Evolutionary conservation across 305 asterid genomes (phyloP).

Genomic region (Petunia hybrid): DNA sequence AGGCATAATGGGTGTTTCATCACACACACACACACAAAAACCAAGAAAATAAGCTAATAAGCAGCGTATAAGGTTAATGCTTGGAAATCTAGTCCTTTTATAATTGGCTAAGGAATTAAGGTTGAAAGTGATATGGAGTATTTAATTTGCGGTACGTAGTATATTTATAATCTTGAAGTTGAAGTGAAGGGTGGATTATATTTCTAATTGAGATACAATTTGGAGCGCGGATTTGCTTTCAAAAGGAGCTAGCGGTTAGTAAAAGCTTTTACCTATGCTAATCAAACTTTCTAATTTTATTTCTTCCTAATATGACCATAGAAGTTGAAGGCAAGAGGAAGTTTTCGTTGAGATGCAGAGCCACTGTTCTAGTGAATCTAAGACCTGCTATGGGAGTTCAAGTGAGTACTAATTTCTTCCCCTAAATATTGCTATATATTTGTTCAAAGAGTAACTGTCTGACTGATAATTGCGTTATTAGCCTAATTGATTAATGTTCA

Average conservation of each 20-base stretch:
- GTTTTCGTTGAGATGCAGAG: conserved; percentile 7
- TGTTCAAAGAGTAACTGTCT: too few relatives aligned
- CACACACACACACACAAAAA: background rate
- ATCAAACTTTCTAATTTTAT: background rate
- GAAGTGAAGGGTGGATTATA: too few relatives aligned
- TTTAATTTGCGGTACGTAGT: too few relatives aligned
- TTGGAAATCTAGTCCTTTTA: too few relatives aligned
- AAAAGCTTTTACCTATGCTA: background rate
- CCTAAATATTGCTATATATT: background rate
- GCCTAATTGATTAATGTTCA: background rate
- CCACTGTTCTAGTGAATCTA: conserved; percentile 31
- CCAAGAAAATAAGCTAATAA: background rate
- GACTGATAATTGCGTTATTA: too few relatives aligned
- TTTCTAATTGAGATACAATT: too few relatives aligned
- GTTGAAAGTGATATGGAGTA: background rate
- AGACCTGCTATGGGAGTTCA: conserved; percentile 49
- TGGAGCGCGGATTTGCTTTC: background rate
- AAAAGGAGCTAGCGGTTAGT: background rate
- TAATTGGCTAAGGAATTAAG: background rate
- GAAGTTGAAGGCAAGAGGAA: conserved; percentile 13
- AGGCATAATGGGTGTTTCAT: background rate
- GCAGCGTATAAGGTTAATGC: background rate
- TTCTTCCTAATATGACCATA: background rate
- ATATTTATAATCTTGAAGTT: too few relatives aligned
- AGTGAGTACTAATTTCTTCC: conserved; percentile 30